phyloP scores from a whole-genome alignment of 2,329 filamentous ascomycete species.

The Beauveria sp. region DNA sequence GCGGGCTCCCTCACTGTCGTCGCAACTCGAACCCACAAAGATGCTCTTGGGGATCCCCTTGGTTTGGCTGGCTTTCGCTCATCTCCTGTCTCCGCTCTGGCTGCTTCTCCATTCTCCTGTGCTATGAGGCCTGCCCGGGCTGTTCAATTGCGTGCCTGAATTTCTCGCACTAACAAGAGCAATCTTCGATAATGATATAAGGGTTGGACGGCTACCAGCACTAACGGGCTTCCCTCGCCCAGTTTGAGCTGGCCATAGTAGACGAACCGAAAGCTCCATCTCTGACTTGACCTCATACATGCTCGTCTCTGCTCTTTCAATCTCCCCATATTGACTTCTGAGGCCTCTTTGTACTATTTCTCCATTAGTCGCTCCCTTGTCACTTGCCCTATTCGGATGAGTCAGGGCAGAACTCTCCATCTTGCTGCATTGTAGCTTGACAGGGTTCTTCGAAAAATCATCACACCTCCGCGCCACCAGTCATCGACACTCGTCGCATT shows the following conservation, averaged over 20 bases:
- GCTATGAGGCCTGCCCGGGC: not conserved
- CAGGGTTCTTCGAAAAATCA: constrained; percentile 2
- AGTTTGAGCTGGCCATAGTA: not conserved
- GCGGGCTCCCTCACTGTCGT: not conserved
- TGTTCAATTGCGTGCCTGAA: not conserved
- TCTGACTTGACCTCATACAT: not conserved
- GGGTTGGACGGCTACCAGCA: not conserved
- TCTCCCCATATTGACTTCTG: not conserved
- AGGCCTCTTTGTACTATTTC: not conserved
- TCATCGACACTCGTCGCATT: not conserved
- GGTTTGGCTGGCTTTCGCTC: not conserved
- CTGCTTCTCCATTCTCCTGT: not conserved
- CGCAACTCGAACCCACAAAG: not conserved
- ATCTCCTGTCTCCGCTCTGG: not conserved
- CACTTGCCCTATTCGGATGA: not conserved
- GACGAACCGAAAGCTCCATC: not conserved
- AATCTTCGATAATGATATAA: not conserved
- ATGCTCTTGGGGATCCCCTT: not conserved
- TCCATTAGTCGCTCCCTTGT: not conserved
- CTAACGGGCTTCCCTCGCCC: not conserved
- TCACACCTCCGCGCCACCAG: not conserved
- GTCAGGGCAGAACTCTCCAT: not conserved
- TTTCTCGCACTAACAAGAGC: not conserved
- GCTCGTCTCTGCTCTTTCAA: not conserved
- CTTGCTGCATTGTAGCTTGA: constrained; percentile 1